Evolutionary conservation across 2,329 filamentous ascomycete species (phyloP).

Genomic region (Diaporthe vexans): DNA sequence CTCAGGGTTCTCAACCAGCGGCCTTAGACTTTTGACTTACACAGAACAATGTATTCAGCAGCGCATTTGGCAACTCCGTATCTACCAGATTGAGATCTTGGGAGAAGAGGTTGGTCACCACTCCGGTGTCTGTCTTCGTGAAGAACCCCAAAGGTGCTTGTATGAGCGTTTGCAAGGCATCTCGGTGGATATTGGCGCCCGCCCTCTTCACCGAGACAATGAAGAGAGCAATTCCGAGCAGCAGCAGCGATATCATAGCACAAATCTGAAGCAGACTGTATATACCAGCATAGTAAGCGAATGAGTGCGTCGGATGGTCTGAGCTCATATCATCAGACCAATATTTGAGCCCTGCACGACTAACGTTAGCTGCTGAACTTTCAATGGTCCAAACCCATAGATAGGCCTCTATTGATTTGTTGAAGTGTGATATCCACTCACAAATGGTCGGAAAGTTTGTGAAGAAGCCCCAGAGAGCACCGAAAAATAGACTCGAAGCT

Average conservation of each 20-base stretch:
- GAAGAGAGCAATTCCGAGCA: conserved; percentile 40
- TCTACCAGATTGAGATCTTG: conserved; percentile 61
- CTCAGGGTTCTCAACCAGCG: no score
- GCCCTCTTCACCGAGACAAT: conserved; percentile 50
- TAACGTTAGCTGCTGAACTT: not conserved
- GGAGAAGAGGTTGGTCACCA: conserved; percentile 60
- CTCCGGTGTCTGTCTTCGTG: conserved; percentile 56
- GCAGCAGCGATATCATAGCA: conserved; percentile 42
- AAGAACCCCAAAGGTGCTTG: conserved; percentile 59
- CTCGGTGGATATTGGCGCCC: conserved; percentile 51
- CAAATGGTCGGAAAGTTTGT: conserved; percentile 53
- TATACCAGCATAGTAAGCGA: conserved; percentile 46
- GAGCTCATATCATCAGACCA: conserved; percentile 46
- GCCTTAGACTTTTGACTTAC: not conserved
- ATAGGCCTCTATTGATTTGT: no score
- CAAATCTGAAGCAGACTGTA: conserved; percentile 45
- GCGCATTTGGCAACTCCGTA: conserved; percentile 52
- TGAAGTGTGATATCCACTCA: not conserved
- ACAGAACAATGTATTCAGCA: conserved; percentile 48
- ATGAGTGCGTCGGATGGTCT: conserved; percentile 38
- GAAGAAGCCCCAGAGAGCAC: conserved; percentile 47
- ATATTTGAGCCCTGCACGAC: conserved; percentile 48
- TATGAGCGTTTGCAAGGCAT: conserved; percentile 52
- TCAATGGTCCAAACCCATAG: no score
- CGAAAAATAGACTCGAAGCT: conserved; percentile 43